Base-by-base conservation (phyloP, 345 rosid species). In the Eucalyptus camaldulensis region DNA sequence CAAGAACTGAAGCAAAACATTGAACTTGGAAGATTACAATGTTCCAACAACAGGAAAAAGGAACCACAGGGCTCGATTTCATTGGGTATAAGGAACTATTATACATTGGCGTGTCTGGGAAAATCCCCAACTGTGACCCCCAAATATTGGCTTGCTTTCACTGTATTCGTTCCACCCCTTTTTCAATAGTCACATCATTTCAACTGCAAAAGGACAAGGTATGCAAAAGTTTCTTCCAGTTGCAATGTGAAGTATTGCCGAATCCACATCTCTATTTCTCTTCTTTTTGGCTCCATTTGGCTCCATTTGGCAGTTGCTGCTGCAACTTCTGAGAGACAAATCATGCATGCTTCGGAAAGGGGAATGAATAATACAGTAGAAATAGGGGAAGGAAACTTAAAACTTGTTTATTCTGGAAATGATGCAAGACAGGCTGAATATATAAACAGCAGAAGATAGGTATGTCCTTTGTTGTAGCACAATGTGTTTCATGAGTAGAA, bases 61-160 rank as follows among this genome's bases (percentile, higher is more conserved):
- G 62, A 56, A 24, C 29, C 29, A 24, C 62, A 56, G 29, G 62
- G 12, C 62, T 56, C 8, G 29, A 24, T 56, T 56, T 56, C 92
- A 87, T 45, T 62, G 53, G 91, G 89, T 88, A 88, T 96, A 76
- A 95, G 99, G 91, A 93, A 90, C 92, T 94, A 90, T 87, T 92
- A 96, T 92, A 97, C 94, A 37, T 92, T 87, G 92, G 99, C 98
- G 50, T 95, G 97, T 92, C 91, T 96, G 90, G 98, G 97, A 90
- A 92, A 86, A 90, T 86, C 87, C 86, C 96, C 98, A 85, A 88
- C 72, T 37, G 92, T 88, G 91, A 91, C 91, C 51, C 98, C 98
- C 8, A 96, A 94, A 88, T 95, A 94, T 92, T 95, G 97, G 98
- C 96, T 97, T 89, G 97, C 96, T 88, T 96, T 97, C 91, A 51